Conservation (phyloP, 177 flowering plant genomes). For the Vitis hybrid region DNA sequence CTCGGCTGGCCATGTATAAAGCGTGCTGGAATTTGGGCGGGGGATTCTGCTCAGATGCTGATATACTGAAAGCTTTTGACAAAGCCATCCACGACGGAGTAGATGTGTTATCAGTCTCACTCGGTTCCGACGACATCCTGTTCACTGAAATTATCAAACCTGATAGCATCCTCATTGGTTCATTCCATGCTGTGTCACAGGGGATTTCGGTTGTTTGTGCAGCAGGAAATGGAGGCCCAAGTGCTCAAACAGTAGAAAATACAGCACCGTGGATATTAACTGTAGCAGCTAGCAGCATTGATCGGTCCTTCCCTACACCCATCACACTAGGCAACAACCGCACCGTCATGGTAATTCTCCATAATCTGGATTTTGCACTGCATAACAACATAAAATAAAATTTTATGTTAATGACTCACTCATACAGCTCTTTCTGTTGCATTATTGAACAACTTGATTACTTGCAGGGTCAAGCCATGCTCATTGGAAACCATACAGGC, state of each 20-base stretch:
- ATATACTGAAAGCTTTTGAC: constrained; percentile 52
- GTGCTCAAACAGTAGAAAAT: constrained; percentile 37
- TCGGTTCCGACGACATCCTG: constrained; percentile 29
- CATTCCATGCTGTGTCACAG: constrained; percentile 47
- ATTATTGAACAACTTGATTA: too few species aligned
- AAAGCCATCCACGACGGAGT: constrained; percentile 62
- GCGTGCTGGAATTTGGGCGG: constrained; percentile 32
- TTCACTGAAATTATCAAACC: constrained; percentile 27
- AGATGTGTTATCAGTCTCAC: constrained; percentile 51
- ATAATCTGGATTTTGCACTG: too few species aligned
- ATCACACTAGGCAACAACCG: constrained; percentile 41
- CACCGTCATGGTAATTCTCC: background rate
- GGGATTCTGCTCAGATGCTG: constrained; percentile 32
- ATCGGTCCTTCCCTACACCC: constrained; percentile 20
- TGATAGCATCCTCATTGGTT: constrained; percentile 31
- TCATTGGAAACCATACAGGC: too few species aligned
- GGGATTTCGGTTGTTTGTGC: constrained; percentile 51
- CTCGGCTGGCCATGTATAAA: constrained; percentile 42
- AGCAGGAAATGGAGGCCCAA: constrained; percentile 50
- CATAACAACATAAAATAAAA: too few species aligned
- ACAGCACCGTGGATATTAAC: constrained; percentile 55
- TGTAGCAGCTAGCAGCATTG: constrained; percentile 51
- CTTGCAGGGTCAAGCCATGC: too few species aligned
- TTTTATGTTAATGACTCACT: too few species aligned
- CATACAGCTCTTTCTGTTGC: too few species aligned